Evolutionary conservation across 345 rosid species (phyloP).

Genomic region (Pugionium cornutum): DNA sequence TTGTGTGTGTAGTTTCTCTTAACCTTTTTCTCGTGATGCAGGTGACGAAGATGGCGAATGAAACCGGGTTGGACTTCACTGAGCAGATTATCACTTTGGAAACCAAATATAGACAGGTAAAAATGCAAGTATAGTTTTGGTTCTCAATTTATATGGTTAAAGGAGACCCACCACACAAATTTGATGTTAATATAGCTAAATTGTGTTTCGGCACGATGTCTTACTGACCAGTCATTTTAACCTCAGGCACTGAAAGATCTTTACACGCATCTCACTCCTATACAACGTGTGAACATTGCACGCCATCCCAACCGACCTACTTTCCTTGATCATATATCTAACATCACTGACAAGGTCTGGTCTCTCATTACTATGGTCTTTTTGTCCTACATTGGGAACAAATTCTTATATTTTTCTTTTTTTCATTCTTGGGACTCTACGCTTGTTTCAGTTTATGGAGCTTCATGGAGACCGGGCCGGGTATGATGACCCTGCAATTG

Average conservation of each 20-base stretch:
- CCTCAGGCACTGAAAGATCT: slow-evolving; percentile 80
- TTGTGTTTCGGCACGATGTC: neutral
- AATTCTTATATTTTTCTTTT: neutral
- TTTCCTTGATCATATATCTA: slow-evolving; percentile 90
- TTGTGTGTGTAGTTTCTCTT: neutral
- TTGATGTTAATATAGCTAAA: neutral
- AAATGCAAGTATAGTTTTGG: slow-evolving; percentile 4
- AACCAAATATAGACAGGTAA: slow-evolving; percentile 81
- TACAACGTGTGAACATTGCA: slow-evolving; percentile 92
- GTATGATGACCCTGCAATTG: slow-evolving; percentile 97
- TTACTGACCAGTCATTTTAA: neutral
- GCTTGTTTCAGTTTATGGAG: slow-evolving; percentile 75
- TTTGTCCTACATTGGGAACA: neutral
- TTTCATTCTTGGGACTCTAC: slow-evolving; percentile 15
- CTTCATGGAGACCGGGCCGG: slow-evolving; percentile 99
- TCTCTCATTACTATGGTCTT: slow-evolving; percentile 21
- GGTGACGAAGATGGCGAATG: slow-evolving; percentile 93
- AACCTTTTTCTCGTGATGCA: slow-evolving; percentile 43
- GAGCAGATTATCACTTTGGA: slow-evolving; percentile 81
- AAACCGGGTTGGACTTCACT: slow-evolving; percentile 88
- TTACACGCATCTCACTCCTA: slow-evolving; percentile 77
- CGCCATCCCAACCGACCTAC: slow-evolving; percentile 98
- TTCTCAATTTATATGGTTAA: neutral
- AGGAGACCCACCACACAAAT: neutral
- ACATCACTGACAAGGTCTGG: slow-evolving; percentile 86